Evolutionary conservation across 108 stramenopile genomes (phyloP), one percentile per base, ranked within the genome.

Genomic region (Asterionellopsis glacialis): DNA sequence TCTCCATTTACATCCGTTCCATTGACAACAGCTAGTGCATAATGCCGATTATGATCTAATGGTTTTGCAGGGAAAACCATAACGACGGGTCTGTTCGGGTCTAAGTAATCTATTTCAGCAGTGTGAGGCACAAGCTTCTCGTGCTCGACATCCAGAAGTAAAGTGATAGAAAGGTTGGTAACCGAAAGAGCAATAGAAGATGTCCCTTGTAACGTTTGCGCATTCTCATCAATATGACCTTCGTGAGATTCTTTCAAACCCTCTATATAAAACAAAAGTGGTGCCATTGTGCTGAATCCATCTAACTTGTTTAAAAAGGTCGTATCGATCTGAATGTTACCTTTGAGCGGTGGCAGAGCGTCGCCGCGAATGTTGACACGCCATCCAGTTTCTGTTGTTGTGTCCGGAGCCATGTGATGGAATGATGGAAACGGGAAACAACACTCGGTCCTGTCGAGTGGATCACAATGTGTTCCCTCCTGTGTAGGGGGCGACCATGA

Each of bases 221-320:
- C 38, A 40, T 27, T 43, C n/a, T 38, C 7, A 15, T 45, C 5
- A 45, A 16, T 44, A 22, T 18, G 26, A 5, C 25, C 42, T 52
- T 72, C 74, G 51, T 75, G 61, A 9, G 73, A 57, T 49, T 79
- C 77, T 58, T 80, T 75, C 38, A 86, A 43, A 14, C 82, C 88
- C 15, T 83, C 75, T 28, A 92, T 70, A 58, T 92, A 92, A 48
- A 88, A 91, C 16, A 92, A 47, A 9, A 88, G 81, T 18, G 86
- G 81, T 3, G 74, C 83, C 65, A 79, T 74, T 15, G 88, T 88
- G 47, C 85, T 80, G 57, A 92, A 92, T 2, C 91, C 91, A 64
- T 92, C 91, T 57, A 82, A 45, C 43, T 74, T 75, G 63, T 91
- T 91, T 15, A 88, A 41, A 59, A 77, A 75, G 11, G 39, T 45